Evolutionary conservation across 495 filamentous ascomycete genomes (phyloP).

Genomic region (Daldinia caldariorum): DNA sequence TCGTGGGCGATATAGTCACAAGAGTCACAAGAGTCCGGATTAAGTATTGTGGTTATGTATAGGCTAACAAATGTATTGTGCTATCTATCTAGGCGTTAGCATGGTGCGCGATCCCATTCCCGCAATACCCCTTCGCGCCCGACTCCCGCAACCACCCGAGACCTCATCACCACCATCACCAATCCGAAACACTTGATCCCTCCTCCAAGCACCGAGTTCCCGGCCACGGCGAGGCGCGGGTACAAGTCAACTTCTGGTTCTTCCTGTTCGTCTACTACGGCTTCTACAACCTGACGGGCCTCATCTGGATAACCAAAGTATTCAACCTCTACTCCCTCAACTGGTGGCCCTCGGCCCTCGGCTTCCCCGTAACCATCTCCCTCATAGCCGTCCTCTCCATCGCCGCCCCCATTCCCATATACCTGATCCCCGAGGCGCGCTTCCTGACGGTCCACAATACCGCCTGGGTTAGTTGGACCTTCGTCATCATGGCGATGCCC

Average conservation of each 20-base stretch:
- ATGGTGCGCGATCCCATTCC: conserved; percentile 71
- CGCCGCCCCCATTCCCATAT: conserved; percentile 65
- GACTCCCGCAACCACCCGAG: conserved; percentile 45
- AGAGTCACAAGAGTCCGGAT: not conserved
- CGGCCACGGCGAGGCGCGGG: conserved; percentile 67
- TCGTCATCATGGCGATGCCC: conserved; percentile 71
- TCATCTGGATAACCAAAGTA: conserved; percentile 74
- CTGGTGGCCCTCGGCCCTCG: conserved; percentile 69
- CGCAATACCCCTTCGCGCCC: conserved; percentile 61
- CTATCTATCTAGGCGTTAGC: conserved; percentile 59
- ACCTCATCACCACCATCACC: conserved; percentile 43
- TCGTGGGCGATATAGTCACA: not conserved
- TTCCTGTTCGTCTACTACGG: conserved; percentile 73
- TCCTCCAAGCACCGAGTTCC: conserved; percentile 53
- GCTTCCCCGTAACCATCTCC: conserved; percentile 66
- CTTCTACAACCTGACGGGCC: conserved; percentile 69
- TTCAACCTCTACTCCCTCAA: conserved; percentile 74
- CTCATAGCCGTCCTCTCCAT: conserved; percentile 65
- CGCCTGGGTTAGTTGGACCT: conserved; percentile 71
- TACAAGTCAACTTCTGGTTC: conserved; percentile 74
- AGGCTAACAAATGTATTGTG: conserved; percentile 25
- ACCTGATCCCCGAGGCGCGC: conserved; percentile 58
- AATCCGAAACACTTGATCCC: conserved; percentile 29
- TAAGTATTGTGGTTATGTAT: not conserved
- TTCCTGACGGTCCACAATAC: conserved; percentile 66